Conservation (phyloP, 306 rosid species). For the Cucurbita ficifolia region DNA sequence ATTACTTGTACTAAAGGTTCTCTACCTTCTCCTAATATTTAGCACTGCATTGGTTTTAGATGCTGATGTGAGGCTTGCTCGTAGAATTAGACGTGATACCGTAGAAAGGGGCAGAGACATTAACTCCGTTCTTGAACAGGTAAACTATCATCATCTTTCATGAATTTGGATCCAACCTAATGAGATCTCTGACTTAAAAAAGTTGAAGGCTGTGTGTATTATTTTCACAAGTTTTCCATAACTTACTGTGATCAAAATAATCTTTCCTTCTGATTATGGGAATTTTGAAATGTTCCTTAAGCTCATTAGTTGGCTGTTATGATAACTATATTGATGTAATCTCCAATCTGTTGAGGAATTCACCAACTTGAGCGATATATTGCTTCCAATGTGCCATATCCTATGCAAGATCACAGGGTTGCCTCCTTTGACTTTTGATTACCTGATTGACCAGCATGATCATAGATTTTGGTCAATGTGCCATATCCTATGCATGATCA, state of each 20-base stretch:
- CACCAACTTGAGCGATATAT: background rate
- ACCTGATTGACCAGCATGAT: too few species aligned
- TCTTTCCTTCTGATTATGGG: background rate
- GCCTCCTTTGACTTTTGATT: background rate
- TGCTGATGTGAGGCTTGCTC: conserved; percentile 99
- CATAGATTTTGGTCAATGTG: too few species aligned
- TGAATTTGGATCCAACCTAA: background rate
- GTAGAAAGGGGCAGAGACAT: conserved; percentile 95
- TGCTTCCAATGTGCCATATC: background rate
- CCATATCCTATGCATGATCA: background rate
- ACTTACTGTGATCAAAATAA: background rate
- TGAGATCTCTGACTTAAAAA: background rate
- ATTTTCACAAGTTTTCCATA: background rate
- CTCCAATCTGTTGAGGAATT: background rate
- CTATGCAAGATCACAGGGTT: background rate
- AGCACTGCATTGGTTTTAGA: conserved; percentile 31
- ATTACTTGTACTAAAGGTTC: background rate
- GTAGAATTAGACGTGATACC: conserved; percentile 93
- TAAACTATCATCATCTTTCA: conserved; percentile 4
- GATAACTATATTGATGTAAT: background rate
- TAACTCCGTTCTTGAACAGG: conserved; percentile 93
- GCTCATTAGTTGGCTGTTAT: background rate
- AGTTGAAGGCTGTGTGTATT: background rate
- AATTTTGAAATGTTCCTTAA: too few species aligned
- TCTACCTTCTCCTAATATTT: conserved; percentile 1